Base-by-base conservation (phyloP, 805 yeast species). In the Blastobotrys parvus region DNA sequence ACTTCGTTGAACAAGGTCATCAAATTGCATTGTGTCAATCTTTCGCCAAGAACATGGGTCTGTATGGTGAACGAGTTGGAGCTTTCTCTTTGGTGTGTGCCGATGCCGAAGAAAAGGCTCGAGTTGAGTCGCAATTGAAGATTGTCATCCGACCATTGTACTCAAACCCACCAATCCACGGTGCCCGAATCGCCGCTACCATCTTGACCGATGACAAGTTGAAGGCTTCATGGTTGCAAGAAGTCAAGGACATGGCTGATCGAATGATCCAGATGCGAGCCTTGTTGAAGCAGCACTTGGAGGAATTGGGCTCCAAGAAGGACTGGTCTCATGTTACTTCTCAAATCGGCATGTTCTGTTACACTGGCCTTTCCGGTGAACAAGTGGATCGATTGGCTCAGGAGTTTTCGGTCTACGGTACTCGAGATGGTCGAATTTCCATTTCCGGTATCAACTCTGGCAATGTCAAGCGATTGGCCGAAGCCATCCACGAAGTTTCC, bases 331-430 rank as follows among this genome's bases (percentile, higher is more conserved):
- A 85, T 60, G 72, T 90, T 56, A 69, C 83, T 44, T 74, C 80
- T 59, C 97, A 90, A 65, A 82, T 90, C 61, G 98, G 98, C 55
- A 90, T 90, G 97, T 90, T 90, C 67, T 85, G 90, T 56, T 90
- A 75, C 70, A 89, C 97, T 29, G 95, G 96, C 5, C 72, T 90
- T 49, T 60, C 65, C 25, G 69, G 76, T 36, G 77, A 74, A 39
- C 94, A 88, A 66, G 90, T 86, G 39, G 70, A 76, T 45, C 65
- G 70, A 49, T 71, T 90, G 57, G 81, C 83, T 60, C 69, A 74
- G 41, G 78, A 85, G 62, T 80, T 69, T 64, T 78, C 85, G 15
- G 81, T 90, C 32, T 90, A 90, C 63, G 77, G 92, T 55, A 87
- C 96, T 22, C 73, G 78, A 49, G 92, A 88, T 62, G 97, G 97